A percentile compares a stretch with the other conserved stretches of the same genome.
phyloP scores from a whole-genome alignment of 2,329 filamentous ascomycete species.

The Botryotinia globosa region DNA sequence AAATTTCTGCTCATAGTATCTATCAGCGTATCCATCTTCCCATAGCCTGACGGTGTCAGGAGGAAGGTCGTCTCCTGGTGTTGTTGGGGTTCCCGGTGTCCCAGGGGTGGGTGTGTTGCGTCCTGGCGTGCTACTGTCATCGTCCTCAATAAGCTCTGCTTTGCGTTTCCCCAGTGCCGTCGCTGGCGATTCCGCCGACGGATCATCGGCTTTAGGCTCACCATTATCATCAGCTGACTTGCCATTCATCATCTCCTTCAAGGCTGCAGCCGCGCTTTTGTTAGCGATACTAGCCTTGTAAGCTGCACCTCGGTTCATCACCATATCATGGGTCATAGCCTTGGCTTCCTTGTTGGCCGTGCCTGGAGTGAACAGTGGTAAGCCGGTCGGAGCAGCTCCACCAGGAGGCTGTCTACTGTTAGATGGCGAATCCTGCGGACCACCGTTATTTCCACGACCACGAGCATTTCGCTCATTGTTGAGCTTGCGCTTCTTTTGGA shows the following conservation, averaged over 20 bases:
- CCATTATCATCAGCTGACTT: constrained; percentile 29
- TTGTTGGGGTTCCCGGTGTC: constrained; percentile 43
- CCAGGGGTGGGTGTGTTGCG: constrained; percentile 54
- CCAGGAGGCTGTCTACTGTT: constrained; percentile 31
- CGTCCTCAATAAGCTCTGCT: constrained; percentile 64
- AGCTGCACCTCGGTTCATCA: constrained; percentile 68
- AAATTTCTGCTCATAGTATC: constrained; percentile 98
- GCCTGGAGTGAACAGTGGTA: constrained; percentile 59
- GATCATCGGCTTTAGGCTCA: constrained; percentile 21
- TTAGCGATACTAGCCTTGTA: constrained; percentile 77
- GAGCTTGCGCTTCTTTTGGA: constrained; percentile 76
- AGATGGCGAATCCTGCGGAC: constrained; percentile 33
- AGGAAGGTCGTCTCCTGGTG: constrained; percentile 57
- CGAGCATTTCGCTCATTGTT: constrained; percentile 52
- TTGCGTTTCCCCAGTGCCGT: constrained; percentile 73
- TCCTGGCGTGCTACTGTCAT: constrained; percentile 55
- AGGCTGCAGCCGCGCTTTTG: constrained; percentile 85
- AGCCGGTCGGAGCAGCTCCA: constrained; percentile 41
- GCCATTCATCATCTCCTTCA: constrained; percentile 70
- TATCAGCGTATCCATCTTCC: constrained; percentile 92
- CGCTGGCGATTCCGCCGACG: constrained; percentile 40
- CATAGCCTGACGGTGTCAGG: constrained; percentile 84
- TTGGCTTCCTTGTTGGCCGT: constrained; percentile 54
- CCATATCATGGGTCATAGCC: constrained; percentile 79
- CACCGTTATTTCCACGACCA: constrained; percentile 38